Base-by-base conservation (phyloP, 805 yeast species). In the Hanseniaspora valbyensis region DNA sequence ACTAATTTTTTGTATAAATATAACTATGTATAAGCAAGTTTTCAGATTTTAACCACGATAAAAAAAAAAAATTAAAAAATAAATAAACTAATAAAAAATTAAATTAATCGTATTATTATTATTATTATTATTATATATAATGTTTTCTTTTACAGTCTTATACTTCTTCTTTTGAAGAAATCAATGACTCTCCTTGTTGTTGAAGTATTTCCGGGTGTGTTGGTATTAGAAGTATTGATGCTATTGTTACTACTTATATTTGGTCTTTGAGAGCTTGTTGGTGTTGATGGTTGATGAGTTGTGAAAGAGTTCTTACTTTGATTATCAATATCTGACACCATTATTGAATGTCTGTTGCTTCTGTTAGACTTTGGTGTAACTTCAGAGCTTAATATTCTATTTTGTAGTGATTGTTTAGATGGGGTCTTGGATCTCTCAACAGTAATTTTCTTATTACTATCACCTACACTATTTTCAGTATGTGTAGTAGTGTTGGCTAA, bases 131-230 rank as follows among this genome's bases (percentile, higher is more conserved):
- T 10, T n/a, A 41, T 32, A 41, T 28, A 29, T 29, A n/a, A 18
- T 18, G 9, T 29, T 13, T 18, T 22, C 16, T 22, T 18, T 18
- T 42, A 51, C 16, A 59, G 29, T 54, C 63, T 59, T 65, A 68
- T 62, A 55, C 74, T 77, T 66, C 85, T 75, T 65, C 89, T 74
- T 61, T 81, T 81, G 69, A 82, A 81, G 62, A 82, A 82, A 62
- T 81, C 89, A 74, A 82, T 77, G 9, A 82, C 88, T 58, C 78
- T 78, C 60, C 80, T 77, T 4, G 92, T 87, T 2, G 92, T 81
- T 43, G 88, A 80, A 61, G 21, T 57, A 53, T 48, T 57, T 61
- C 40, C 52, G 28, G 33, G 18, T 14, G 30, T 18, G 14, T 42
- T 24, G 12, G 40, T 29, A 19, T 24, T 19, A 19, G 52, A 14